These are phyloP conservation scores for Aquilaria yunnanensis DNA, from an alignment of 345 rosid genomes.

Conservation along the genomic window DNA sequence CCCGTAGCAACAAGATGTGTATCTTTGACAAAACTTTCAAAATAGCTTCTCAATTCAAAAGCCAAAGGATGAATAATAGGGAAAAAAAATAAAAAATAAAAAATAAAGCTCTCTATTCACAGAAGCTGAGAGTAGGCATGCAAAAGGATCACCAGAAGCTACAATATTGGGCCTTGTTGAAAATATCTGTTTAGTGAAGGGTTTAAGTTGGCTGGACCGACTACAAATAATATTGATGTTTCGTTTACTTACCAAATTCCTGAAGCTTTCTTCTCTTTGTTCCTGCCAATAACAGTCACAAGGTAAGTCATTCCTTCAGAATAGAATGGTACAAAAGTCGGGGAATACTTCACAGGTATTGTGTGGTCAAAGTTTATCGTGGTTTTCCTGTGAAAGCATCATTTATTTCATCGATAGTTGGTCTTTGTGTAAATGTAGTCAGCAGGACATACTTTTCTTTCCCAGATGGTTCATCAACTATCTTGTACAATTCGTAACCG, in stretches of 20 bases:
- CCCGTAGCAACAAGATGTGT: neutral
- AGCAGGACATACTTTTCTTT: slow-evolving; percentile 60
- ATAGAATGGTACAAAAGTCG: neutral
- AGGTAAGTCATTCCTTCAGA: neutral
- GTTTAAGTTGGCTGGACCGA: too few relatives aligned
- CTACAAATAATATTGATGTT: neutral
- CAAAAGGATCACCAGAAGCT: too few relatives aligned
- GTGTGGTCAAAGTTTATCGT: slow-evolving; percentile 24
- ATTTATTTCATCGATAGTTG: slow-evolving; percentile 61
- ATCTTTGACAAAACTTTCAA: neutral
- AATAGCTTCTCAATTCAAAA: too few relatives aligned
- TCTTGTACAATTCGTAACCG: slow-evolving; percentile 66
- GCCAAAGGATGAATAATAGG: too few relatives aligned
- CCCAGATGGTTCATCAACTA: slow-evolving; percentile 46
- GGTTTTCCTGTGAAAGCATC: slow-evolving; percentile 70
- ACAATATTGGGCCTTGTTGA: too few relatives aligned
- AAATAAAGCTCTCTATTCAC: too few relatives aligned
- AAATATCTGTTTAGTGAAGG: too few relatives aligned
- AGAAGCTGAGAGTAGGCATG: too few relatives aligned
- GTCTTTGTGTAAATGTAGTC: slow-evolving; percentile 49
- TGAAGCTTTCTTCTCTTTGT: slow-evolving; percentile 43
- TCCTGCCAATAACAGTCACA: slow-evolving; percentile 25
- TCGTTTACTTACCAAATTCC: slow-evolving; percentile 56
- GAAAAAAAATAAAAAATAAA: too few relatives aligned
- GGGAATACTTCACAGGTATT: neutral